Evolutionary conservation across 2,329 filamentous ascomycete genomes (phyloP).

Genomic region (Monilinia aucupariae): DNA sequence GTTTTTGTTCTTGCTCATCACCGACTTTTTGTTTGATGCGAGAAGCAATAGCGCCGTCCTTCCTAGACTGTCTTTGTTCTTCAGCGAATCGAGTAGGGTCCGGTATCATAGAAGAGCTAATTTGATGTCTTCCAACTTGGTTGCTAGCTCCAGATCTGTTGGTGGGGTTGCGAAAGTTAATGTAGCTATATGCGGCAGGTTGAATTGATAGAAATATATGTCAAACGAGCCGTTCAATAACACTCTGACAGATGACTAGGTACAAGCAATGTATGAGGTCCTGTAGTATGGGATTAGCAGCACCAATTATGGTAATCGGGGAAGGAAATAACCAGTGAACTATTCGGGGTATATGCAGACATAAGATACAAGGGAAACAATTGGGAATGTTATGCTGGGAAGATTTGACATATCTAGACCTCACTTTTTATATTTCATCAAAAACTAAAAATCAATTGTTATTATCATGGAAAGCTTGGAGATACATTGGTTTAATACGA

Average conservation of each 20-base stretch:
- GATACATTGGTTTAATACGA: neutral
- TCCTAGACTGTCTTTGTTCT: neutral
- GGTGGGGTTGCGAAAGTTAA: too few relatives aligned
- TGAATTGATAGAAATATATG: too few relatives aligned
- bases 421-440: too few relatives aligned
- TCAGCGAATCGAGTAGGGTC: neutral
- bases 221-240: neutral
- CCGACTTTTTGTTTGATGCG: neutral
- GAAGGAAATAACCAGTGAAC: too few relatives aligned
- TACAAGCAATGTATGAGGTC: neutral
- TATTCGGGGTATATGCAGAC: too few relatives aligned
- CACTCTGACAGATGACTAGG: neutral
- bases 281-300: neutral
- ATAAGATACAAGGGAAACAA: too few relatives aligned
- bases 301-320: too few relatives aligned
- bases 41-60: neutral
- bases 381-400: too few relatives aligned
- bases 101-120: neutral
- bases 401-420: too few relatives aligned
- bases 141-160: too few relatives aligned
- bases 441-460: neutral
- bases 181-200: too few relatives aligned
- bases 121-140: too few relatives aligned
- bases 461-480: neutral
- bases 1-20: neutral